Evolutionary conservation across 306 rosid species (phyloP), one percentile per base, ranked within the genome.

Genomic region (Rosa multiflora): DNA sequence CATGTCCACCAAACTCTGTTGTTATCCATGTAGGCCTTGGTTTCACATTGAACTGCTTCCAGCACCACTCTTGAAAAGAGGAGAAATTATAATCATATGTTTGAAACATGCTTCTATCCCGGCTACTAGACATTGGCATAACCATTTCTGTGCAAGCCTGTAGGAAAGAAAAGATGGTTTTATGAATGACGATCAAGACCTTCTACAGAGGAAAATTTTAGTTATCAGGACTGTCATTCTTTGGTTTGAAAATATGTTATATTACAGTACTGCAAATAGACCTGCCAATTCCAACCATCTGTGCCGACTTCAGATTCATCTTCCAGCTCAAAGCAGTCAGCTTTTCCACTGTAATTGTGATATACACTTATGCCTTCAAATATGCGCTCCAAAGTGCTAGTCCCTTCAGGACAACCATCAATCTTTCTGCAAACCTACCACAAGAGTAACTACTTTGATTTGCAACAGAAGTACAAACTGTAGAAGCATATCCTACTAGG

Each of bases 231-330:
- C 40, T 3, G 64, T 52, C 43, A 39, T 35, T 39, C 51, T 23
- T 26, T 71, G 42, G 12, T 39, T 63, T 18, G 21, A 51, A 62
- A 40, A 61, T 12, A 20, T 18, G 21, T 12, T n/a, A n/a, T n/a
- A n/a, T n/a, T n/a, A n/a, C n/a, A n/a, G n/a, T 29, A 73, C 68
- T 35, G 77, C 72, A 64, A 82, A 47, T 29, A 76, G 79, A 93
- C 98, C 97, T 93, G 93, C 92, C 92, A 93, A 77, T 91, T 77
- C 97, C 98, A 91, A 49, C 98, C 98, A 80, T 75, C 78, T 82
- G 88, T 56, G 80, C 98, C 97, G 4, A 75, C 47, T 84, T 90
- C 95, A 75, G 97, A 94, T 76, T 81, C 87, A 69, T 90, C 97
- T 85, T 90, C 91, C 76, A 93, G 70, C 64, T 88, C 81, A 84